Percentiles rank a stretch among this genome's conserved stretches.
These are phyloP conservation scores for Eucalyptus marginata DNA, from an alignment of 345 rosid genomes.

Conservation along the genomic window DNA sequence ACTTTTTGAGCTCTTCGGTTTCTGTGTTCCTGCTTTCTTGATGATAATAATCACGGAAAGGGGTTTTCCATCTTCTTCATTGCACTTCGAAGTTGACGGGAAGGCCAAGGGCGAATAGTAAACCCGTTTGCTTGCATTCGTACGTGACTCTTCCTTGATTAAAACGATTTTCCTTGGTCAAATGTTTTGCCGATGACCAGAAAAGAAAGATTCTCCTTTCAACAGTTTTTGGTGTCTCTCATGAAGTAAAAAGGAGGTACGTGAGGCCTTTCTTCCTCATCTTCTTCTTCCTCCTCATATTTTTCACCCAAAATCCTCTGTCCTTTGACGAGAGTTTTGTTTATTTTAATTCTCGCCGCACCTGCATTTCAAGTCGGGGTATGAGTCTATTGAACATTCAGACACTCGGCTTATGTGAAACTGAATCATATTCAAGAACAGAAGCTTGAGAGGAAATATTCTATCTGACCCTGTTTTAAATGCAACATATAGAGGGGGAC, in stretches of 20 bases:
- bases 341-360: background rate
- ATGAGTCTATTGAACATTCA: background rate
- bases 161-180: background rate
- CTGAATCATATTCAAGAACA: background rate
- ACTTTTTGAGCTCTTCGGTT: background rate
- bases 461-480: background rate
- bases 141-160: background rate
- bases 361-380: background rate
- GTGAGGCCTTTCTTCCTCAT: background rate
- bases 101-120: background rate
- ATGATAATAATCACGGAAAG: background rate
- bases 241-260: background rate
- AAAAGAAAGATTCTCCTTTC: background rate
- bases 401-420: background rate
- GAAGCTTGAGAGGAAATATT: background rate
- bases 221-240: background rate
- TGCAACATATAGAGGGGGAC: background rate
- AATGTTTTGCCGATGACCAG: background rate
- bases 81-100: background rate
- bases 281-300: background rate
- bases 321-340: background rate
- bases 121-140: background rate
- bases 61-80: background rate
- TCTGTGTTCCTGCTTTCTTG: background rate
- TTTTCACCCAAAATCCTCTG: background rate